phyloP scores from a whole-genome alignment of 2,329 filamentous ascomycete genomes.

The Fonsecaea pedrosoi region DNA sequence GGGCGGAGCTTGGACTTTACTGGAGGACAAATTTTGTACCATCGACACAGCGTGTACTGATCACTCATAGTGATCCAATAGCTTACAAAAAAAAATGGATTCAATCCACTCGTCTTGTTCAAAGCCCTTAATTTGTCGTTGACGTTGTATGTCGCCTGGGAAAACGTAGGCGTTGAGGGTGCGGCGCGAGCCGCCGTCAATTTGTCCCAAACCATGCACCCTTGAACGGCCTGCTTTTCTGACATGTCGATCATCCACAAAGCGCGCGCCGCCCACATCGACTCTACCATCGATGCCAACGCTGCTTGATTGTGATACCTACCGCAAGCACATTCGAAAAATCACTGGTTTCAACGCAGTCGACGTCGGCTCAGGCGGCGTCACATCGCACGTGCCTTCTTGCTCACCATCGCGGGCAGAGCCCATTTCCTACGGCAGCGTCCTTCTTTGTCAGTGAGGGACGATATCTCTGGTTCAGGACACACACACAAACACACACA shows the following conservation, averaged over 20 bases:
- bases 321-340: not conserved
- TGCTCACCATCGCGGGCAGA: not conserved
- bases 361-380: not conserved
- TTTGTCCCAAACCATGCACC: not conserved
- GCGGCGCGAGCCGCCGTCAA: not conserved
- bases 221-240: not conserved
- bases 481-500: not conserved
- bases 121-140: not conserved
- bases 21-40: constrained; percentile 15
- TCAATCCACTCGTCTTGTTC: constrained; percentile 7
- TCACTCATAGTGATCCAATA: constrained; percentile 8
- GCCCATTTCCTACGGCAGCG: not conserved
- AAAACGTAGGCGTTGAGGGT: too few species aligned
- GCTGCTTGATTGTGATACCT: not conserved
- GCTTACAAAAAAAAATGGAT: constrained; percentile 6
- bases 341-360: not conserved
- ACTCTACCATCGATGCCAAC: not conserved
- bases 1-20: constrained; percentile 10
- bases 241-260: not conserved
- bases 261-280: too few species aligned
- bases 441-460: not conserved
- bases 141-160: not conserved
- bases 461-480: not conserved
- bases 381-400: not conserved
- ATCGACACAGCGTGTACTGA: constrained; percentile 4